These are phyloP conservation scores for Pythium folliculosum DNA, from an alignment of 352 stramenopile genomes.

Conservation along the genomic window DNA sequence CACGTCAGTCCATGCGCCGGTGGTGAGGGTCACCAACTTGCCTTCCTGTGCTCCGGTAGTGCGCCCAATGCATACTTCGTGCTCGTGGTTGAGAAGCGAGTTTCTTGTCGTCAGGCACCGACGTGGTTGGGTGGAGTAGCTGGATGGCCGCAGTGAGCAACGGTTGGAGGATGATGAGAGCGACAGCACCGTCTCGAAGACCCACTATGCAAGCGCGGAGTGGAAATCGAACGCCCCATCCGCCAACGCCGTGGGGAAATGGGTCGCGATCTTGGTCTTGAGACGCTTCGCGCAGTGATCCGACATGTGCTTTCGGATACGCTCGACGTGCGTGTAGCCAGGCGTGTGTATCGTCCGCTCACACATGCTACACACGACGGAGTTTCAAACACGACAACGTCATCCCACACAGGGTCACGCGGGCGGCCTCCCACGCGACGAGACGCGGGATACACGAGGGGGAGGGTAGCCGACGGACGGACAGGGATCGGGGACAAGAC, in stretches of 20 bases:
- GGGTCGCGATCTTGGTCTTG: slow-evolving; percentile 4
- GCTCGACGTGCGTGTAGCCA: slow-evolving; percentile 7
- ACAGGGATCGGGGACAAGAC: neutral
- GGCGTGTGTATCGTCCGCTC: neutral
- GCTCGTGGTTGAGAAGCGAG: slow-evolving; percentile 2
- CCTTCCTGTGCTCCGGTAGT: neutral
- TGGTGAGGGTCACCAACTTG: neutral
- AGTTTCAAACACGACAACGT: slow-evolving; percentile 3
- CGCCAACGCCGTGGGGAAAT: neutral
- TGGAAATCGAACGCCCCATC: neutral
- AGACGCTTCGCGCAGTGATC: neutral
- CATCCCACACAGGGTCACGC: slow-evolving; percentile 1
- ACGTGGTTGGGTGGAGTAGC: neutral
- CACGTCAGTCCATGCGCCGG: slow-evolving; percentile 11
- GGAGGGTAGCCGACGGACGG: neutral
- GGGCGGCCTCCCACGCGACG: neutral
- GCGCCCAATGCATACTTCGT: neutral
- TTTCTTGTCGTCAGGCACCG: neutral
- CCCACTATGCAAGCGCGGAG: neutral
- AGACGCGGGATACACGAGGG: neutral
- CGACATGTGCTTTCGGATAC: neutral
- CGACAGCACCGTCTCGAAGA: neutral
- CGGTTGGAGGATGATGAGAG: neutral
- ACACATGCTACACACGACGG: neutral
- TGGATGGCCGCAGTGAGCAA: neutral